phyloP scores from a whole-genome alignment of 345 rosid species.

The Gossypium longicalyx region DNA sequence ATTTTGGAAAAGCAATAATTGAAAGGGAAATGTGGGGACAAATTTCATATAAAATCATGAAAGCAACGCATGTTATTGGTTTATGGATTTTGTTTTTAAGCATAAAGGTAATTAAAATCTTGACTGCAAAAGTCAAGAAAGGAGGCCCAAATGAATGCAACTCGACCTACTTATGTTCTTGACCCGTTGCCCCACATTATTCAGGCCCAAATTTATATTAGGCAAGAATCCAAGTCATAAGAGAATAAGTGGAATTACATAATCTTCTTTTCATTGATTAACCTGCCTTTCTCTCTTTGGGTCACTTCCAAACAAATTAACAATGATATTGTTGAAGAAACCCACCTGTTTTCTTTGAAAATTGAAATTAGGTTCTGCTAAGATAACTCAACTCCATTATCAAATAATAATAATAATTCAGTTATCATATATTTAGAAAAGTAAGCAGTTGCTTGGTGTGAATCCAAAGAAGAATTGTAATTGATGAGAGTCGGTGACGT shows the following conservation, averaged over 20 bases:
- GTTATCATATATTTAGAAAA: too few species aligned
- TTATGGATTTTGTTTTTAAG: not conserved
- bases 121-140: not conserved
- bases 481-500: too few species aligned
- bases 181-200: not conserved
- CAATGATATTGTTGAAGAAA: not conserved
- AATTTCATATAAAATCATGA: constrained; percentile 2
- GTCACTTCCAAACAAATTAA: constrained; percentile 3
- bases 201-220: not conserved
- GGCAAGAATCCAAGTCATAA: not conserved
- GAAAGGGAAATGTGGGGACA: constrained; percentile 13
- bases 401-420: too few species aligned
- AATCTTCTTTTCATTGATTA: too few species aligned
- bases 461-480: too few species aligned
- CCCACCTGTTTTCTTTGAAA: not conserved
- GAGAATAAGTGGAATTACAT: too few species aligned
- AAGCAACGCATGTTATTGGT: constrained; percentile 12
- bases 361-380: not conserved
- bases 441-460: too few species aligned
- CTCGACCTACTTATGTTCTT: not conserved
- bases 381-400: too few species aligned
- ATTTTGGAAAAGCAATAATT: constrained; percentile 22
- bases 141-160: not conserved
- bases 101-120: not conserved
- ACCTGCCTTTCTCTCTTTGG: not conserved